phyloP scores from a whole-genome alignment of 192 early-diverging fungal genomes.

The Umbelopsis vinacea region DNA sequence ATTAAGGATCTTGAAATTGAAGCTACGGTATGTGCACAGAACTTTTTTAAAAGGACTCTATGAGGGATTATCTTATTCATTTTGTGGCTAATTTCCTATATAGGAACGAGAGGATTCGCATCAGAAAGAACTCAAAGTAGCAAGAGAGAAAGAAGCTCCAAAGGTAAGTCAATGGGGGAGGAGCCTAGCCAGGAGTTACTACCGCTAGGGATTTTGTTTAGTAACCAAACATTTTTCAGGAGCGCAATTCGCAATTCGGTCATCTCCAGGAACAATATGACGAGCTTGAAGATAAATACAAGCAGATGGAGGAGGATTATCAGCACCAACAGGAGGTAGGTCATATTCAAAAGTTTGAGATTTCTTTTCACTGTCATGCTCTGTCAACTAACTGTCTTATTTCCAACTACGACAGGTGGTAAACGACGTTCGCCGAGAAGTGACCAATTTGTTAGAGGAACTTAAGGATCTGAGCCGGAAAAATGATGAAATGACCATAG shows the following conservation, averaged over 20 bases:
- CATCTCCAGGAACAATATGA: conserved; percentile 23
- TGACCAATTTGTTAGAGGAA: conserved; percentile 70
- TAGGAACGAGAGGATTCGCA: conserved; percentile 6
- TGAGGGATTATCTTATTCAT: neutral
- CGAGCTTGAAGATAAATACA: conserved; percentile 62
- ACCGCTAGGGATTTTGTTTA: neutral
- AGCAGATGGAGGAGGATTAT: conserved; percentile 73
- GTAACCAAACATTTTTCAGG: neutral
- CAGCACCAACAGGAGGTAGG: conserved; percentile 72
- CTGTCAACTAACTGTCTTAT: conserved; percentile 7
- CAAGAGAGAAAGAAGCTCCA: neutral
- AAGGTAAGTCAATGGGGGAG: neutral
- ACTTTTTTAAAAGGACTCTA: neutral
- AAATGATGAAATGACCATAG: conserved; percentile 63
- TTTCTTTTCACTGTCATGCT: neutral
- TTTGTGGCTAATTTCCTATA: neutral
- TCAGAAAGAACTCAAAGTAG: neutral
- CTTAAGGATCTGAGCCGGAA: conserved; percentile 60
- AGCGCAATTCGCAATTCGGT: neutral
- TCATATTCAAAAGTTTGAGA: neutral
- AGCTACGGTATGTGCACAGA: conserved; percentile 17
- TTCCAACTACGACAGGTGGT: conserved; percentile 52
- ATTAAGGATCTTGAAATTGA: conserved; percentile 67
- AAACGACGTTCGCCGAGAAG: conserved; percentile 71
- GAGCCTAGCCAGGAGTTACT: neutral